phyloP scores from a whole-genome alignment of 106 monocot species.

The Dendrobium chrysotoxum region DNA sequence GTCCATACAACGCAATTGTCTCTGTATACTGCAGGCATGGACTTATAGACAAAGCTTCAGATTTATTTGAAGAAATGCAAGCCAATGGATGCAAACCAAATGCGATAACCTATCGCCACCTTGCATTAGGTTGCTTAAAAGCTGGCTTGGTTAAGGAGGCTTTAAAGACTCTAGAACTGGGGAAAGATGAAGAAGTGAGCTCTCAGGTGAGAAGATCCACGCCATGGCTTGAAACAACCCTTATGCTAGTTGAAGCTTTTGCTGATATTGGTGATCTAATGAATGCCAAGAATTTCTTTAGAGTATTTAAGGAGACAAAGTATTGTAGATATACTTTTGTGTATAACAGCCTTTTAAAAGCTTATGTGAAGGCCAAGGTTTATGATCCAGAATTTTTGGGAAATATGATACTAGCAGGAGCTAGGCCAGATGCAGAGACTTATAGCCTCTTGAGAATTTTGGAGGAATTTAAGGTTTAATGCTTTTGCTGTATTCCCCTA shows the following conservation, averaged over 20 bases:
- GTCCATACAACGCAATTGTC: slow-evolving; percentile 77
- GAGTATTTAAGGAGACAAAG: slow-evolving; percentile 70
- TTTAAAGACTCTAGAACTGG: slow-evolving; percentile 56
- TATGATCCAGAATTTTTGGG: slow-evolving; percentile 67
- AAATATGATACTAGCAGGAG: slow-evolving; percentile 81
- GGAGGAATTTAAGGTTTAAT: slow-evolving; percentile 45
- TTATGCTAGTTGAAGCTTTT: slow-evolving; percentile 55
- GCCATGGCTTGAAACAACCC: slow-evolving; percentile 86
- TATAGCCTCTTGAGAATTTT: slow-evolving; percentile 77
- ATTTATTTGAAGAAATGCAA: slow-evolving; percentile 68
- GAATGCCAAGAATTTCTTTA: slow-evolving; percentile 50
- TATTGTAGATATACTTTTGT: slow-evolving; percentile 78
- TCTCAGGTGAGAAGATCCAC: slow-evolving; percentile 64
- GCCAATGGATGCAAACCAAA: slow-evolving; percentile 68
- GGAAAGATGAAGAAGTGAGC: slow-evolving; percentile 35
- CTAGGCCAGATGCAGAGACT: slow-evolving; percentile 88
- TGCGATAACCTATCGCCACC: slow-evolving; percentile 93
- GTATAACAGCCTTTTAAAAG: slow-evolving; percentile 61
- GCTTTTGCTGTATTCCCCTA: not conserved
- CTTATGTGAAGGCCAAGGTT: slow-evolving; percentile 73
- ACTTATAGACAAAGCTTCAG: slow-evolving; percentile 53
- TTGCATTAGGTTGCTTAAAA: slow-evolving; percentile 78
- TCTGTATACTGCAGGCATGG: slow-evolving; percentile 76
- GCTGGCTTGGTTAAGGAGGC: slow-evolving; percentile 62
- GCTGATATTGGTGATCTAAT: slow-evolving; percentile 59